A percentile compares a stretch with the other conserved stretches of the same genome.
phyloP scores from a whole-genome alignment of 768 basidiomycete genomes.

The Kwoniella sp. region DNA sequence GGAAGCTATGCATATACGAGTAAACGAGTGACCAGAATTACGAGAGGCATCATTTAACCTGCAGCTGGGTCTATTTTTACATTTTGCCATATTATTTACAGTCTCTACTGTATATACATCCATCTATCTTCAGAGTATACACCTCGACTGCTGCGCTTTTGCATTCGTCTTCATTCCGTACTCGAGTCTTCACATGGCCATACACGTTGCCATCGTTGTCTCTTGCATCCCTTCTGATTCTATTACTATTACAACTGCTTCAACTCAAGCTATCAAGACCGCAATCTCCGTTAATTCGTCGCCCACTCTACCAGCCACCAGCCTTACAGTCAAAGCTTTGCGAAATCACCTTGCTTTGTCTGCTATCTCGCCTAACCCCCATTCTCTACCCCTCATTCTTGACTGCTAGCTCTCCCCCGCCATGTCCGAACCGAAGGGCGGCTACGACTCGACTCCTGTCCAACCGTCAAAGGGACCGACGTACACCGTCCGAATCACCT shows the following conservation, averaged over 20 bases:
- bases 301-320: too few relatives aligned
- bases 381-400: too few relatives aligned
- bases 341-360: too few relatives aligned
- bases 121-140: too few relatives aligned
- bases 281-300: too few relatives aligned
- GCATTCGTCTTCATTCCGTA: neutral
- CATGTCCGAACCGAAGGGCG: conserved; percentile 43
- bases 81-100: neutral
- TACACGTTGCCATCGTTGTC: neutral
- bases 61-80: conserved; percentile 1
- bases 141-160: neutral
- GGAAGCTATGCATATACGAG: too few relatives aligned
- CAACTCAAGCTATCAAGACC: too few relatives aligned
- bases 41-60: too few relatives aligned
- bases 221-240: neutral
- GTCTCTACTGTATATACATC: neutral
- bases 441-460: conserved; percentile 47
- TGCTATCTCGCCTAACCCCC: too few relatives aligned
- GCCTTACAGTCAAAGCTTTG: too few relatives aligned
- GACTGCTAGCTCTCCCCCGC: too few relatives aligned
- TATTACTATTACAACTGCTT: neutral
- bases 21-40: too few relatives aligned
- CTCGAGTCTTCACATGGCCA: neutral
- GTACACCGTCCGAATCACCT: conserved; percentile 50
- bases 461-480: conserved; percentile 27